Conservation (phyloP, 2,329 filamentous ascomycete species). For the Diaporthe vexans region DNA sequence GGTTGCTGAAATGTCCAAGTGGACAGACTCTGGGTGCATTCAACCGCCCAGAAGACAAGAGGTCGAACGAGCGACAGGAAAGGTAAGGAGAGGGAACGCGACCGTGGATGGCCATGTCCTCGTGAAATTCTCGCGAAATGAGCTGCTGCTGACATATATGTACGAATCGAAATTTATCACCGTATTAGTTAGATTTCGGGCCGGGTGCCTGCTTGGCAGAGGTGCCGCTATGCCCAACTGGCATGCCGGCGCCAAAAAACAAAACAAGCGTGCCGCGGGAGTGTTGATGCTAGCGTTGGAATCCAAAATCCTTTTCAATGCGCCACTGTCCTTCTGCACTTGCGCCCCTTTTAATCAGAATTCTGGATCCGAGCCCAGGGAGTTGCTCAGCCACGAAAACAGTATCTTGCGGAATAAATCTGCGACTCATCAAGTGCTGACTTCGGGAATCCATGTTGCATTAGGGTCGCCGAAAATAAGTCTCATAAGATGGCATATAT, state of each 20-base stretch:
- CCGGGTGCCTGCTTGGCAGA: conserved; percentile 25
- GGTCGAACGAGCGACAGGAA: background rate
- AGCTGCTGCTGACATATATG: conserved; percentile 8
- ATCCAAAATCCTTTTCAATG: conserved; percentile 8
- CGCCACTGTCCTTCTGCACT: background rate
- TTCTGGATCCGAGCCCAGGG: background rate
- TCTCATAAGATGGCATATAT: too few species aligned
- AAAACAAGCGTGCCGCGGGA: background rate
- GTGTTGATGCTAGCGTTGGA: conserved; percentile 2
- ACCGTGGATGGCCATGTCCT: background rate
- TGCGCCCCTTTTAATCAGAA: background rate
- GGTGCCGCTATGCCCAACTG: background rate
- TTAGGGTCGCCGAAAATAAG: background rate
- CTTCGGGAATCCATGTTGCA: background rate
- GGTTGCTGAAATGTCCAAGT: background rate
- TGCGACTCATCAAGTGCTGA: too few species aligned
- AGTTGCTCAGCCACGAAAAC: background rate
- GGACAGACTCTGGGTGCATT: background rate
- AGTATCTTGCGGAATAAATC: background rate
- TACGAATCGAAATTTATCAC: background rate
- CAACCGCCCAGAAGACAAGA: background rate
- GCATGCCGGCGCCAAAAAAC: background rate
- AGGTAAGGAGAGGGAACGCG: background rate
- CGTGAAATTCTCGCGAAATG: conserved; percentile 17
- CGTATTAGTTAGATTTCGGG: background rate